A percentile compares a stretch with the other conserved stretches of the same genome.
Evolutionary conservation across 805 yeast genomes (phyloP).

Genomic region (Kregervanrija delftensis): DNA sequence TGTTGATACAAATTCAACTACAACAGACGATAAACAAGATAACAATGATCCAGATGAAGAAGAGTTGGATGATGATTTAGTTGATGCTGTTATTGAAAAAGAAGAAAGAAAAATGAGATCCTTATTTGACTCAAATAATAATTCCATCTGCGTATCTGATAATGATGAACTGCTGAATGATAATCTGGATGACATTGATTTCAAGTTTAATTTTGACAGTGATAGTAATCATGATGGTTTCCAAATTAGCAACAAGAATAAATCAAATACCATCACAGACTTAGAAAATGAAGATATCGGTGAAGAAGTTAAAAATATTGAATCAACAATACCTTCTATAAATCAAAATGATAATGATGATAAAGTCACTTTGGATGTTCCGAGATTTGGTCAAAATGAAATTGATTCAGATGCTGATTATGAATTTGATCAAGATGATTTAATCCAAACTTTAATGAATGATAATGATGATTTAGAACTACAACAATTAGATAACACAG

Average conservation of each 20-base stretch:
- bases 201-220: conserved; percentile 15
- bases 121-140: conserved; percentile 14
- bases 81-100: conserved; percentile 35
- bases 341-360: conserved; percentile 15
- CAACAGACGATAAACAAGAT: conserved; percentile 5
- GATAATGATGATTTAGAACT: conserved; percentile 33
- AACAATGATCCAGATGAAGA: conserved; percentile 28
- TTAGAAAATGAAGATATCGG: conserved; percentile 46
- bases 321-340: conserved; percentile 9
- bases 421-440: conserved; percentile 45
- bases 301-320: conserved; percentile 36
- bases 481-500: conserved; percentile 27
- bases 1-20: too few relatives aligned
- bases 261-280: conserved; percentile 1
- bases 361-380: conserved; percentile 37
- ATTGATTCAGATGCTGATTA: conserved; percentile 57
- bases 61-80: conserved; percentile 34
- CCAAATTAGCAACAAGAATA: conserved; percentile 16
- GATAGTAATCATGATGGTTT: conserved; percentile 30
- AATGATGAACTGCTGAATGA: conserved; percentile 5
- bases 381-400: conserved; percentile 40
- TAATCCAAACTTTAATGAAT: conserved; percentile 31
- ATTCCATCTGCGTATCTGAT: background rate
- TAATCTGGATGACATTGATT: conserved; percentile 21
- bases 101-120: conserved; percentile 32